Base-by-base conservation (phyloP, 108 stramenopile genomes). In the Skeletonema potamos region DNA sequence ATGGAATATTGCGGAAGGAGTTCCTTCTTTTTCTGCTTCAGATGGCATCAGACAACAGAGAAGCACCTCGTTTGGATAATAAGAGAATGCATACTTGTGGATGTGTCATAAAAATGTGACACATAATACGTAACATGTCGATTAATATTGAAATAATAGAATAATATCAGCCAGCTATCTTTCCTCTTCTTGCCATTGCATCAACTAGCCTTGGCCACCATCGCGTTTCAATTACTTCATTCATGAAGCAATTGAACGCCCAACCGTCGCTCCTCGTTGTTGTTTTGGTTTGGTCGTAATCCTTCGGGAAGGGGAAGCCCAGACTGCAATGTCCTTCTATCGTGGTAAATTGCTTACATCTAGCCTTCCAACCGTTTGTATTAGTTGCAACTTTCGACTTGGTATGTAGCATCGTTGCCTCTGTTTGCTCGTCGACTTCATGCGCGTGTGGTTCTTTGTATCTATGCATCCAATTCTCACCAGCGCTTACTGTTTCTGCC, bases 381-480 rank as follows among this genome's bases (percentile, higher is more conserved):
- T 95, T 91, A 29, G 82, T 74, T 17, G 77, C 81, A 6, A 91
- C 90, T 43, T 92, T 90, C 2, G 92, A 85, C 67, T 95, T 95
- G 57, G 88, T 85, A 66, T 95, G 94, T 12, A 95, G 79, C 94
- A 95, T 95, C 5, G 87, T 82, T 43, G 81, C 92, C 74, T 92
- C 94, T 3, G 72, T 82, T 18, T 78, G 67, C 79, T 95, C 94
- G 64, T 89, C 83, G 3, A 73, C 81, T 75, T 84, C 82, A 41
- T 88, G 78, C 34, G 79, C 60, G 8, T 85, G 84, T 61, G 84
- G 85, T 36, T 87, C 79, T 73, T 82, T 34, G 66, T 77, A 72
- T 58, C 79, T 41, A 65, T 73, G 67, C 26, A 0, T 72, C 86
- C 76, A 84, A 33, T 24, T 62, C 26, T 67, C 28, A 4, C 79